phyloP scores from a whole-genome alignment of 495 filamentous ascomycete species.

The Hypoxylon intermedium region DNA sequence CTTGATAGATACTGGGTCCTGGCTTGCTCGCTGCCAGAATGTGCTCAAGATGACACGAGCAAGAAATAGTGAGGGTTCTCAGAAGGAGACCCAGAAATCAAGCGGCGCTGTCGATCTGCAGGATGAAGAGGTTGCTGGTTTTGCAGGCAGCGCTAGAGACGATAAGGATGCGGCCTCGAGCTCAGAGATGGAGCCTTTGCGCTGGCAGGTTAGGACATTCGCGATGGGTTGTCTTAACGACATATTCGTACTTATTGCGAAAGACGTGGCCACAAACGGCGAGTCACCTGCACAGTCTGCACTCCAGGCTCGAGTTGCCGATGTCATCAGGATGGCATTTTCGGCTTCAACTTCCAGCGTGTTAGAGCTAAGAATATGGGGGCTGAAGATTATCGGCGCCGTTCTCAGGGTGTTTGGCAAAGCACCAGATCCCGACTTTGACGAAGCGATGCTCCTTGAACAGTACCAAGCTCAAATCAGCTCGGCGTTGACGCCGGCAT shows the following conservation, averaged over 20 bases:
- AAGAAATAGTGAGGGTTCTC: constrained; percentile 60
- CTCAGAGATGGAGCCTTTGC: constrained; percentile 81
- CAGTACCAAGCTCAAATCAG: constrained; percentile 99
- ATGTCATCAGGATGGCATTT: constrained; percentile 97
- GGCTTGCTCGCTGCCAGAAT: constrained; percentile 87
- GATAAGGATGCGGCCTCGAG: constrained; percentile 66
- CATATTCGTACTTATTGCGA: constrained; percentile 75
- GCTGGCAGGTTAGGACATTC: constrained; percentile 96
- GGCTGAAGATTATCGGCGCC: constrained; percentile 90
- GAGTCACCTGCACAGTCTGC: constrained; percentile 74
- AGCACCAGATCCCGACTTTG: constrained; percentile 93
- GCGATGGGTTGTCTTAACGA: constrained; percentile 91
- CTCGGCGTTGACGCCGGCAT: constrained; percentile 93
- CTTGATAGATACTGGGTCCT: constrained; percentile 74
- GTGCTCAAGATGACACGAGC: constrained; percentile 85
- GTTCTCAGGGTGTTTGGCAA: constrained; percentile 96
- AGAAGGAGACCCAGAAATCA: constrained; percentile 55
- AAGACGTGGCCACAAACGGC: constrained; percentile 72
- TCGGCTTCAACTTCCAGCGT: constrained; percentile 95
- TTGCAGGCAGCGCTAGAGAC: constrained; percentile 73
- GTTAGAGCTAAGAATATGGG: constrained; percentile 84
- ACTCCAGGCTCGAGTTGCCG: constrained; percentile 83
- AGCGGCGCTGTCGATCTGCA: constrained; percentile 74
- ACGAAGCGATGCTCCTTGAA: constrained; percentile 92
- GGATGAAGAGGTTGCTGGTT: constrained; percentile 96